Conservation (phyloP, 2,329 filamentous ascomycete species). For the Sphaerostilbella broomeana region DNA sequence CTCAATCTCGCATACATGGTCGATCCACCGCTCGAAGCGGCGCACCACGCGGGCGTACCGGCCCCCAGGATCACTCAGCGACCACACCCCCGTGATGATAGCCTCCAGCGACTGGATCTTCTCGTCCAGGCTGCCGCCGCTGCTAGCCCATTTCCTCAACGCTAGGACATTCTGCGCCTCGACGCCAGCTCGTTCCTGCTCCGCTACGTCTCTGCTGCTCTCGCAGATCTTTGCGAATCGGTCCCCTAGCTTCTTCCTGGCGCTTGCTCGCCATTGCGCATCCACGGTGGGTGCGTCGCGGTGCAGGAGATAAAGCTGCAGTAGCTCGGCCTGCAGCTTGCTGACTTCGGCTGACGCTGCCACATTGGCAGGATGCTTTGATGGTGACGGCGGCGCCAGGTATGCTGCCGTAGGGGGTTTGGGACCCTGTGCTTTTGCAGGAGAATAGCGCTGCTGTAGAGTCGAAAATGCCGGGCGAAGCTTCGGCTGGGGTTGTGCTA, state of each 20-base stretch:
- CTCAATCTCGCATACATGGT: slow-evolving; percentile 40
- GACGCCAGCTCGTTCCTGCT: slow-evolving; percentile 35
- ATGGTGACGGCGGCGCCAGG: slow-evolving; percentile 54
- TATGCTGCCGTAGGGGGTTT: slow-evolving; percentile 55
- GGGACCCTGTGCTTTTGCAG: slow-evolving; percentile 52
- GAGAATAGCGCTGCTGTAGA: slow-evolving; percentile 61
- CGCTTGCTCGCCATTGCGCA: slow-evolving; percentile 50
- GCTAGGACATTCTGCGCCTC: slow-evolving; percentile 47
- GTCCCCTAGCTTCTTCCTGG: slow-evolving; percentile 39
- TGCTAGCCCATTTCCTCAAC: slow-evolving; percentile 43
- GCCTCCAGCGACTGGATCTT: slow-evolving; percentile 52
- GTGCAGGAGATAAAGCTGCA: slow-evolving; percentile 60
- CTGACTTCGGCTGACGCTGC: slow-evolving; percentile 52
- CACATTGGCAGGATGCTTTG: slow-evolving; percentile 54
- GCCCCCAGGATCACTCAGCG: slow-evolving; percentile 48
- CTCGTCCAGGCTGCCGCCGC: slow-evolving; percentile 41
- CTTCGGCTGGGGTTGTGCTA: slow-evolving; percentile 22
- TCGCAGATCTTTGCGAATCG: slow-evolving; percentile 37
- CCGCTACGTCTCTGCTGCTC: slow-evolving; percentile 29
- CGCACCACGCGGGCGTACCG: slow-evolving; percentile 49
- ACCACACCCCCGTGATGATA: slow-evolving; percentile 51
- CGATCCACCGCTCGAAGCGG: slow-evolving; percentile 55
- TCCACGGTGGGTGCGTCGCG: slow-evolving; percentile 41
- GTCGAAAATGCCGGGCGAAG: slow-evolving; percentile 53
- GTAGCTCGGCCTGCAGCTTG: slow-evolving; percentile 55